phyloP scores from a whole-genome alignment of 2,329 filamentous ascomycete genomes.

The Colletotrichum coccodes region DNA sequence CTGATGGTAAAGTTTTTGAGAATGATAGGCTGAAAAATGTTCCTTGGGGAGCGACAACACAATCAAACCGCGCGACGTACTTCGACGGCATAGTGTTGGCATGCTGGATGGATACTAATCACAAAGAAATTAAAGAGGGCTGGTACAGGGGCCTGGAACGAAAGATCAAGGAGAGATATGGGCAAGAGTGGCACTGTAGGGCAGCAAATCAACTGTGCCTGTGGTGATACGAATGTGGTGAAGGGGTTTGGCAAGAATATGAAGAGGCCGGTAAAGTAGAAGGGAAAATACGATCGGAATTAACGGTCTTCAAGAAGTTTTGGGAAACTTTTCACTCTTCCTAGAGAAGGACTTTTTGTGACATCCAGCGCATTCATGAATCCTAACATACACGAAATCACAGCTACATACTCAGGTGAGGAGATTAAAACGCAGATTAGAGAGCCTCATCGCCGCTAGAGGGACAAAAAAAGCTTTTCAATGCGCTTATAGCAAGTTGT shows the following conservation, averaged over 20 bases:
- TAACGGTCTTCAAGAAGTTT: constrained; percentile 41
- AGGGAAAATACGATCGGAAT: constrained; percentile 45
- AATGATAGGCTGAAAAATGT: constrained; percentile 50
- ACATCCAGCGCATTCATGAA: neutral
- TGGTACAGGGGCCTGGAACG: constrained; percentile 49
- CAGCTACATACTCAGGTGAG: too few relatives aligned
- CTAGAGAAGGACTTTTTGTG: neutral
- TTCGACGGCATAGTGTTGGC: constrained; percentile 54
- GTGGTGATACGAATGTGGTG: constrained; percentile 37
- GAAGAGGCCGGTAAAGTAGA: constrained; percentile 42
- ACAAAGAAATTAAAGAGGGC: constrained; percentile 47
- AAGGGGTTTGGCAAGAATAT: constrained; percentile 45
- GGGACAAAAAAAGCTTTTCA: neutral
- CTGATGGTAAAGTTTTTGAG: constrained; percentile 55
- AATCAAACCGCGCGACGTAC: constrained; percentile 55
- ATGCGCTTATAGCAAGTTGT: neutral
- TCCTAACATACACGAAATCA: too few relatives aligned
- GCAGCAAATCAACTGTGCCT: constrained; percentile 43
- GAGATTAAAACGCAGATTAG: too few relatives aligned
- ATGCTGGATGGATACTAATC: constrained; percentile 49
- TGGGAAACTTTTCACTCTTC: neutral
- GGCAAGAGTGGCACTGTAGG: constrained; percentile 37
- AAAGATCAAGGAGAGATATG: constrained; percentile 37
- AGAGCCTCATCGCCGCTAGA: too few relatives aligned
- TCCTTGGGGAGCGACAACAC: constrained; percentile 49